These are phyloP conservation scores for Glonium stellatum DNA, from an alignment of 495 filamentous ascomycete genomes.

Conservation along the genomic window DNA sequence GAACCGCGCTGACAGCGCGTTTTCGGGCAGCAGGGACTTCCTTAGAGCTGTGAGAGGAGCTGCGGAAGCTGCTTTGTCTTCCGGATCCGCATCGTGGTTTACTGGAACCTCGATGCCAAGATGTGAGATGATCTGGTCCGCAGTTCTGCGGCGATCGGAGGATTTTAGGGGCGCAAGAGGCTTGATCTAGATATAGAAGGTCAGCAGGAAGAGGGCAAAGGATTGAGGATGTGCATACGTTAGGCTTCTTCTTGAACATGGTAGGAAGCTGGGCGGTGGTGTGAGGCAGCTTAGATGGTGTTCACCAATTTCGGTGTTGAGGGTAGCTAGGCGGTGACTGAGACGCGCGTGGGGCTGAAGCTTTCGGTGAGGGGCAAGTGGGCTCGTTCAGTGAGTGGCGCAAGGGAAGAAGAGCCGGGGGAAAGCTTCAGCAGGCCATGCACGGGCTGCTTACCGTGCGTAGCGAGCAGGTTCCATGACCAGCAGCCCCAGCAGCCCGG, in stretches of 20 bases:
- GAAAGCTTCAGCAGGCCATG: no score
- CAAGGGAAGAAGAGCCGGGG: no score
- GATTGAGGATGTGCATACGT: constrained; percentile 36
- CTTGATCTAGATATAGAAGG: constrained; percentile 49
- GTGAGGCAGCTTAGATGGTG: neutral
- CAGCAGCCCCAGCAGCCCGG: no score
- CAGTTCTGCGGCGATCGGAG: constrained; percentile 63
- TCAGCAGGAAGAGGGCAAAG: neutral
- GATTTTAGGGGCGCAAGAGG: constrained; percentile 61
- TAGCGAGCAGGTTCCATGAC: no score
- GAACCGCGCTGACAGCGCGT: constrained; percentile 56
- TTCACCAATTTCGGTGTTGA: neutral
- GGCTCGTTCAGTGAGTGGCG: no score
- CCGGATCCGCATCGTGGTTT: constrained; percentile 32
- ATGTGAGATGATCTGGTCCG: constrained; percentile 61
- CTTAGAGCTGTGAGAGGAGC: constrained; percentile 49
- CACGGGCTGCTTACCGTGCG: no score
- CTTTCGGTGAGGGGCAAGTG: no score
- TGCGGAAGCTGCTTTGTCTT: constrained; percentile 38
- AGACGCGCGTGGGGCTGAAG: no score
- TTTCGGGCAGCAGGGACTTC: constrained; percentile 60
- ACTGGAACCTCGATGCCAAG: constrained; percentile 48
- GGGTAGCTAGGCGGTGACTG: no score
- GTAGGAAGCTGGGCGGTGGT: neutral
- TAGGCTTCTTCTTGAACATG: constrained; percentile 81